Base-by-base conservation (phyloP, 1,284 basidiomycete genomes). In the Nidula niveotomentosa region DNA sequence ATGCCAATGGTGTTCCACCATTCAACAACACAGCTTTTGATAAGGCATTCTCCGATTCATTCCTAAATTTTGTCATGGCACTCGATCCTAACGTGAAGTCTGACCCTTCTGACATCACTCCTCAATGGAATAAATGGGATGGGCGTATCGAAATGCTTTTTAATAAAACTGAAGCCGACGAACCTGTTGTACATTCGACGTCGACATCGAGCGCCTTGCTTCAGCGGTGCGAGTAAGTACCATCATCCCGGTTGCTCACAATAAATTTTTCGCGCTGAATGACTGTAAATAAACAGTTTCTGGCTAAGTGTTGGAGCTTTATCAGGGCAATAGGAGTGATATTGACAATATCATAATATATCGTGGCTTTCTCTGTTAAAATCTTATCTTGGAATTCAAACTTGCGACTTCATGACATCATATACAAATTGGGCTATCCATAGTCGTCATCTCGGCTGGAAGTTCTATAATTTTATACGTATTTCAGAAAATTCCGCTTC, bases 11-110 rank as follows among this genome's bases (percentile, higher is more conserved):
- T 8, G 36, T 59, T 30, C 71, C 71, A 1, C 49, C 64, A 0
- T 76, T 70, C 62, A 59, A 70, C 33, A 76, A 77, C 59, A 50
- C 68, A 8, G 63, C 60, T 8, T 77, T 79, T 59, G 57, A 65
- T 52, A 68, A 68, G 35, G 69, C 76, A 6, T 79, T 79, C 52
- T 60, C 72, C 3, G 66, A 72, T 51, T 67, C 70, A 0, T 79
- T 78, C 66, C 53, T 74, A n/a, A 64, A 71, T 48, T 71, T 78
- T 48, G 72, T 60, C 0, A 59, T 69, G 46, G 62, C 66, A 0
- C 59, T 66, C 23, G 62, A 77, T 56, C 74, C 76, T 1, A 77
- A 77, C 51, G 49, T 61, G 23, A 75, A 77, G 52, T 41, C 37
- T 41, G 10, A 10, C 15, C 37, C 37, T 12, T 13, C 49, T 13